phyloP scores from a whole-genome alignment of 2,329 filamentous ascomycete species.

The Alternaria sp. region DNA sequence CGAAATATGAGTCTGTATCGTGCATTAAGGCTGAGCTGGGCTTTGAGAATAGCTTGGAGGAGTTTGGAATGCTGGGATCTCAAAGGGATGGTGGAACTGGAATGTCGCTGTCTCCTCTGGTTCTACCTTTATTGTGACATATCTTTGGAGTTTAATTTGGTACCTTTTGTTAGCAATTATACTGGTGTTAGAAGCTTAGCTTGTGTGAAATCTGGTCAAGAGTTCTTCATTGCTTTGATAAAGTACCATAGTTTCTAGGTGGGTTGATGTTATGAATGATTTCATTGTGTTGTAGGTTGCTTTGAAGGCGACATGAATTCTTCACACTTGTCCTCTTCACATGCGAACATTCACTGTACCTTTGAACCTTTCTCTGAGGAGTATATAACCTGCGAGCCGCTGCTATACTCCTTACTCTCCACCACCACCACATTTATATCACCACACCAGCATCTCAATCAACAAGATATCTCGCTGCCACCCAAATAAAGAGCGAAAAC shows the following conservation, averaged over 20 bases:
- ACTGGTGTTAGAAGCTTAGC: fast-evolving
- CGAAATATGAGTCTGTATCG: too few species aligned
- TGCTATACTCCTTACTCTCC: not conserved
- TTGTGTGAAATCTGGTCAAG: not conserved
- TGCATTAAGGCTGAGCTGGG: fast-evolving
- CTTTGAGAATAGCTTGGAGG: too few species aligned
- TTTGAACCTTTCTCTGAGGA: not conserved
- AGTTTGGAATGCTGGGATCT: too few species aligned
- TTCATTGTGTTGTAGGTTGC: not conserved
- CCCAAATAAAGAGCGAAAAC: not conserved
- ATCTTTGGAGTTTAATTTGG: fast-evolving
- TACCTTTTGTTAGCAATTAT: too few species aligned
- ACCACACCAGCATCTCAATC: not conserved
- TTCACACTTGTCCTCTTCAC: not conserved
- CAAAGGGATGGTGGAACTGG: too few species aligned
- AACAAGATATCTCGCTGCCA: not conserved
- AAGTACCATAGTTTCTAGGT: not conserved
- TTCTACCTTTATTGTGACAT: too few species aligned
- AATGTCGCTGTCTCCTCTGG: too few species aligned
- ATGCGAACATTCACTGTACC: not conserved
- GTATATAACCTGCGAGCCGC: not conserved
- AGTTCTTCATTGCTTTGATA: fast-evolving
- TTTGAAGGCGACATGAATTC: not conserved
- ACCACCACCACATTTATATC: not conserved
- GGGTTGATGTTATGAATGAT: not conserved